Conservation (phyloP, 371 early-diverging fungal genomes). For the Lichtheimia hyalospora region DNA sequence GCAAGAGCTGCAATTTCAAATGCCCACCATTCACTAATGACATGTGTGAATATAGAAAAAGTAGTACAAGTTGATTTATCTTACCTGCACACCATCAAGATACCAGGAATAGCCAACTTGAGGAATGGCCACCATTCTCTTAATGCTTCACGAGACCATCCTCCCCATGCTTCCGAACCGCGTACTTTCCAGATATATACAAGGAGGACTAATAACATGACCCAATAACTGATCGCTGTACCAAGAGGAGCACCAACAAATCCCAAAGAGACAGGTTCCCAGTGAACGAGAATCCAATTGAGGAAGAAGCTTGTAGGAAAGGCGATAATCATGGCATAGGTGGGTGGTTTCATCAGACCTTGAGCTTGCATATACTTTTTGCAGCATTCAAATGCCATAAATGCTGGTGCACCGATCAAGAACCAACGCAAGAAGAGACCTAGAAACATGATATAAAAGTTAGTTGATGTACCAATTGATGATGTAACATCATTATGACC, state of each 20-base stretch:
- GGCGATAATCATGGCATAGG: conserved; percentile 60
- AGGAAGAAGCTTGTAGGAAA: conserved; percentile 66
- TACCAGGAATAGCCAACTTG: conserved; percentile 53
- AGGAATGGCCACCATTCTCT: conserved; percentile 63
- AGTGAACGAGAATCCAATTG: conserved; percentile 70
- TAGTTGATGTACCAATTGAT: background rate
- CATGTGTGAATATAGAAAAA: conserved; percentile 62
- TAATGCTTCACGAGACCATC: conserved; percentile 49
- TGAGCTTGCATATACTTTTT: conserved; percentile 84
- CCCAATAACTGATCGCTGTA: conserved; percentile 65
- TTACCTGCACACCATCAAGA: conserved; percentile 55
- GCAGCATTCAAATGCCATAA: conserved; percentile 74
- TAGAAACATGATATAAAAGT: background rate
- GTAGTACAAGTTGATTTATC: conserved; percentile 59
- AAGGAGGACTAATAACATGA: conserved; percentile 58
- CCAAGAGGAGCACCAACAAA: conserved; percentile 83
- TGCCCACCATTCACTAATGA: conserved; percentile 66
- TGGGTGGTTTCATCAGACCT: conserved; percentile 73
- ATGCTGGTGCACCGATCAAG: conserved; percentile 72
- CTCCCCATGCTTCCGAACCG: conserved; percentile 72
- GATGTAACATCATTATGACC: background rate
- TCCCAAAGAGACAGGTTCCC: conserved; percentile 58
- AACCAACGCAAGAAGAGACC: conserved; percentile 66
- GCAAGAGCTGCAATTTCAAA: conserved; percentile 75
- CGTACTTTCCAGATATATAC: conserved; percentile 56